Conservation (phyloP, 176 grass and related monocot species). For the Musa acuminata region DNA sequence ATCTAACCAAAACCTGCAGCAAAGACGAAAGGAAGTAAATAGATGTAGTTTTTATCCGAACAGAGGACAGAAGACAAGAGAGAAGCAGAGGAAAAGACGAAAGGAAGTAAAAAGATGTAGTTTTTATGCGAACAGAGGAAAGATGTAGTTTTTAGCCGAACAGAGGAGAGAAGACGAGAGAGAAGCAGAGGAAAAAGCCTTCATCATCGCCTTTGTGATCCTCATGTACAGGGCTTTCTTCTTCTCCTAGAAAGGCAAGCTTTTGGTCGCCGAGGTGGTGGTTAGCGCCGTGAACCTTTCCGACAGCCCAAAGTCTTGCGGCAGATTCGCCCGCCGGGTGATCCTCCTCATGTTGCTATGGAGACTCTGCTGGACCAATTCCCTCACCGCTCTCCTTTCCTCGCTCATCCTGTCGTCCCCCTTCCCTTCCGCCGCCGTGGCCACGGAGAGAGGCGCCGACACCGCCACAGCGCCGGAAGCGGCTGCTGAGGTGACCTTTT, state of each 20-base stretch:
- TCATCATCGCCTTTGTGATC: no score
- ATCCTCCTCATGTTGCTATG: slow-evolving; percentile 83
- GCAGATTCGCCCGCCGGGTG: slow-evolving; percentile 51
- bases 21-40: no score
- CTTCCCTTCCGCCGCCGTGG: slow-evolving; percentile 5
- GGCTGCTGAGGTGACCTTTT: slow-evolving; percentile 26
- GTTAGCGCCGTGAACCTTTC: slow-evolving; percentile 38
- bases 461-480: slow-evolving; percentile 24
- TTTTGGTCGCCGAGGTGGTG: slow-evolving; percentile 64
- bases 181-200: no score
- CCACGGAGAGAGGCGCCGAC: slow-evolving; percentile 48
- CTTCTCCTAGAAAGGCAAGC: slow-evolving; percentile 58
- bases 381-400: slow-evolving; percentile 68
- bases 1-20: no score
- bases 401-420: slow-evolving; percentile 36
- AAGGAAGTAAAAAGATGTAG: no score
- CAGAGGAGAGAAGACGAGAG: no score
- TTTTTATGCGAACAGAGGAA: no score
- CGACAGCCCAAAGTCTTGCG: slow-evolving; percentile 48
- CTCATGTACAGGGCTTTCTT: not conserved
- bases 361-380: slow-evolving; percentile 85
- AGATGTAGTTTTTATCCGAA: no score
- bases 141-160: no score
- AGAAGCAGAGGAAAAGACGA: no score
- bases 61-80: no score